Percentiles rank a stretch among this genome's conserved stretches.
phyloP scores from a whole-genome alignment of 78 protist species.

The Dictyostelium brefeldianum region DNA sequence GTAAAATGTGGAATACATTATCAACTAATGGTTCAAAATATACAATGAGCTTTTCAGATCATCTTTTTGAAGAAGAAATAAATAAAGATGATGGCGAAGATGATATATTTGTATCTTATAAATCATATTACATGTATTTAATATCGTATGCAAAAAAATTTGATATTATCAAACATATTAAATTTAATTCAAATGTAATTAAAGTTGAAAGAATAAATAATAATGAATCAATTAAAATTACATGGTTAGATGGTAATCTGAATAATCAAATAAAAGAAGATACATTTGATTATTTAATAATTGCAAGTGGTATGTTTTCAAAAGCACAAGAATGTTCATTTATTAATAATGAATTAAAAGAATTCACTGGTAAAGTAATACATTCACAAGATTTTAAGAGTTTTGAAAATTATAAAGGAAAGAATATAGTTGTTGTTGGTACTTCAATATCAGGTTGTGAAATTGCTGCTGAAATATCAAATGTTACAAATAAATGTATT shows the following conservation, averaged over 20 bases:
- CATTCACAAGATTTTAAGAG: slow-evolving; percentile 1
- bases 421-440: not conserved
- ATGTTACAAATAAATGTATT: not conserved
- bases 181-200: not conserved
- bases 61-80: not conserved
- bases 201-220: not conserved
- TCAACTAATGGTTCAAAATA: slow-evolving; percentile 6
- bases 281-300: slow-evolving; percentile 7
- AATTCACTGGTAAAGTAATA: not conserved
- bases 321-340: not conserved
- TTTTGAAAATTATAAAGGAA: not conserved
- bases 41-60: slow-evolving; percentile 31
- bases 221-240: not conserved
- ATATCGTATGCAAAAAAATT: not conserved
- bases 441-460: not conserved
- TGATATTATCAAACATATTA: not conserved
- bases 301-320: not conserved
- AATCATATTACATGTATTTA: not conserved
- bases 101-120: not conserved
- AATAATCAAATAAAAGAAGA: not conserved
- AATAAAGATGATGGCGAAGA: not conserved
- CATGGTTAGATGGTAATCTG: not conserved
- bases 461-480: not conserved
- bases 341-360: not conserved
- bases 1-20: slow-evolving; percentile 23